Conservation (phyloP, 225 moss, liverwort and hornwort genomes). For the Sphagnum contortum region DNA sequence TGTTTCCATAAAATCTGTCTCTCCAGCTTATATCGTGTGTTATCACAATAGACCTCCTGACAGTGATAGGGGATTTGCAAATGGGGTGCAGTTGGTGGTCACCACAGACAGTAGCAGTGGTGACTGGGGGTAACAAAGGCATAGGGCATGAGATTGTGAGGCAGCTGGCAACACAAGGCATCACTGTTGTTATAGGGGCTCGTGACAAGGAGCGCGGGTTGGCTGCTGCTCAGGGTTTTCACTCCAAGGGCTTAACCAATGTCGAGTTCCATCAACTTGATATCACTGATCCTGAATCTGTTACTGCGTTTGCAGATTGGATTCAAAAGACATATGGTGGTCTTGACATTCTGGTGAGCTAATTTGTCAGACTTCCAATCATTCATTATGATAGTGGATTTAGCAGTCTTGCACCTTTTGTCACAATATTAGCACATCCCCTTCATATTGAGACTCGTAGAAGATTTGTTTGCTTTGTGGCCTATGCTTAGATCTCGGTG, state of each 20-base stretch:
- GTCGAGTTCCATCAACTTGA: slow-evolving; percentile 52
- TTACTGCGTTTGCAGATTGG: slow-evolving; percentile 36
- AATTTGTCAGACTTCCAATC: background rate
- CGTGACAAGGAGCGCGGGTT: slow-evolving; percentile 23
- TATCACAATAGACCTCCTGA: too few species aligned
- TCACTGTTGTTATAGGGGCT: slow-evolving; percentile 29
- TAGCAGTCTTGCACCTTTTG: background rate
- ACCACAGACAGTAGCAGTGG: slow-evolving; percentile 20
- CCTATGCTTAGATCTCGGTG: background rate
- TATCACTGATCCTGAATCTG: slow-evolving; percentile 26
- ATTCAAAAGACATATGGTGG: slow-evolving; percentile 38
- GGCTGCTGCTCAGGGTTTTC: slow-evolving; percentile 21
- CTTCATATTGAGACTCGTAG: background rate
- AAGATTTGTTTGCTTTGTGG: background rate
- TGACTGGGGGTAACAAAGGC: slow-evolving; percentile 25
- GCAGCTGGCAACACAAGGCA: slow-evolving; percentile 9
- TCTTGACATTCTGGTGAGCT: slow-evolving; percentile 44
- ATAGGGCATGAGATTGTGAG: slow-evolving; percentile 11
- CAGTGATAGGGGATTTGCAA: too few species aligned
- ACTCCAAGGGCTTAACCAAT: slow-evolving; percentile 23
- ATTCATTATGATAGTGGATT: background rate
- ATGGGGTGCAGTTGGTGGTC: slow-evolving; percentile 15
- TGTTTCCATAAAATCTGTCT: too few species aligned
- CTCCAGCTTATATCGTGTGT: too few species aligned
- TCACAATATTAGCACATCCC: too few species aligned